A percentile compares a stretch with the other conserved stretches of the same genome.
These are phyloP conservation scores for Prorocentrum cordatum DNA, from an alignment of 169 alveolate species.

Conservation along the genomic window DNA sequence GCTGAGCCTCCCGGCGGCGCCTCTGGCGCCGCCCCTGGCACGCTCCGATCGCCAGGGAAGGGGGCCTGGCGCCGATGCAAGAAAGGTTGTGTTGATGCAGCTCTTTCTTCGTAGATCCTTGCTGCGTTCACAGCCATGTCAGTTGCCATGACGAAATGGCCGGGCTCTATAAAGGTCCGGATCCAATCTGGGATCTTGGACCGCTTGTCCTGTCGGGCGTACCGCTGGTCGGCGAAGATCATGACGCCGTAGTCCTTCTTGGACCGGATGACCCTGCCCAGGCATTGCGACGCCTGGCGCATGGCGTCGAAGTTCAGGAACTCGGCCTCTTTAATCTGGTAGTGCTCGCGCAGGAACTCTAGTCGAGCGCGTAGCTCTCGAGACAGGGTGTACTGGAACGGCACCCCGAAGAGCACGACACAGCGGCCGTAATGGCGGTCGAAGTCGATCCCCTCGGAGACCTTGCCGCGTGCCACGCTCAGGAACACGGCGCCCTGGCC, in stretches of 20 bases:
- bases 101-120: too few species aligned
- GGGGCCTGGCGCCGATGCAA: too few species aligned
- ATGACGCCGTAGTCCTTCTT: conserved; percentile 76
- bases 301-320: conserved; percentile 96
- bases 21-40: too few species aligned
- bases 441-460: conserved; percentile 99
- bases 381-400: conserved; percentile 91
- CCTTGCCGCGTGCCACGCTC: conserved; percentile 85
- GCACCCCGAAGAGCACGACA: conserved; percentile 94
- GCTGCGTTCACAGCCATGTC: conserved; percentile 63
- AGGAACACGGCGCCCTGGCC: conserved; percentile 97
- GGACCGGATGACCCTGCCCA: conserved; percentile 93
- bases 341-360: conserved; percentile 72
- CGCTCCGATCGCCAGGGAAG: too few species aligned
- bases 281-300: conserved; percentile 96
- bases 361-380: conserved; percentile 86
- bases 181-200: conserved; percentile 70
- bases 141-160: conserved; percentile 49
- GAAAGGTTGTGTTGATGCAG: too few species aligned
- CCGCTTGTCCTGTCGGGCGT: conserved; percentile 57
- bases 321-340: conserved; percentile 87
- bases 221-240: conserved; percentile 73
- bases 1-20: too few species aligned
- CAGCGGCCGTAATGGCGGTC: conserved; percentile 97
- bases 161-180: conserved; percentile 57